Percentiles rank a stretch among this genome's conserved stretches.
Evolutionary conservation across 345 rosid species (phyloP).

Genomic region (Acer negundo): DNA sequence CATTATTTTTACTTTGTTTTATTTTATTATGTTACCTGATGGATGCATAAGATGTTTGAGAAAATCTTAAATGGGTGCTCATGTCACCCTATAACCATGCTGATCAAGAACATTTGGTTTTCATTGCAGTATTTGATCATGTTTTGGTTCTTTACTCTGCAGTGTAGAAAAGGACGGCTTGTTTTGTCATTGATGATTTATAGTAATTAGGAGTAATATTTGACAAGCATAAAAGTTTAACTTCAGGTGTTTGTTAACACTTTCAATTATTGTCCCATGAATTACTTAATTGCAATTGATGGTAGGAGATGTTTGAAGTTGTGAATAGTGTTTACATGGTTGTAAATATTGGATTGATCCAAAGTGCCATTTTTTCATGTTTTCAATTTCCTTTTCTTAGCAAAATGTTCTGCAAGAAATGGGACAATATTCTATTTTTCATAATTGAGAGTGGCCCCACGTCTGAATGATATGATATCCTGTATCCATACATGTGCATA

Average conservation of each 20-base stretch:
- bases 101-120: background rate
- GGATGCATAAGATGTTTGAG: background rate
- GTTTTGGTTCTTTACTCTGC: background rate
- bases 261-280: background rate
- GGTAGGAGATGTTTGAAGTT: background rate
- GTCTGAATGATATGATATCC: background rate
- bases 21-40: background rate
- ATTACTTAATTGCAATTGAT: background rate
- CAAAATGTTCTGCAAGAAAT: background rate
- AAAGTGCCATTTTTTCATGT: background rate
- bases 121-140: background rate
- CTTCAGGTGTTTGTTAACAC: background rate
- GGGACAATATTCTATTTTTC: background rate
- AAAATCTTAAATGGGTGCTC: background rate
- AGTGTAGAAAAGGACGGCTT: background rate
- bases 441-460: background rate
- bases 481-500: background rate
- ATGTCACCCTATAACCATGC: background rate
- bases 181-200: background rate
- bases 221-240: background rate
- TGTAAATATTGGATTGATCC: background rate
- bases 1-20: slow-evolving; percentile 13
- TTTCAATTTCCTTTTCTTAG: background rate
- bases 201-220: background rate
- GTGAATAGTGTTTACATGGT: background rate